Evolutionary conservation across 192 early-diverging fungal species (phyloP), one percentile per base, ranked within the genome.

Genomic region (Thamnidium elegans): DNA sequence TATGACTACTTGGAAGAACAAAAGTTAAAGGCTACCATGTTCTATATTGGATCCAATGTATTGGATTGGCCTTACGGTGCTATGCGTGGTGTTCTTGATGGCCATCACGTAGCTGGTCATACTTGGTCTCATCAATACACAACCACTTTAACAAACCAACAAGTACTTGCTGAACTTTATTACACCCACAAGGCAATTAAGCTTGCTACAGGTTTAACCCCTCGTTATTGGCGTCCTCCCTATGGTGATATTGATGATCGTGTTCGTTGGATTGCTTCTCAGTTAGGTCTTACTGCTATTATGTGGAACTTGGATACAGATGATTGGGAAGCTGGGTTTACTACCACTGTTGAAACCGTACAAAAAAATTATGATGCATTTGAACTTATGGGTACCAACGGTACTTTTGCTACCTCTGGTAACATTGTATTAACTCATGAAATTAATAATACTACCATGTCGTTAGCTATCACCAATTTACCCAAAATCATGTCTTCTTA

Each of bases 231-330:
- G 67, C 55, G 69, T 55, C 62, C 69, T 34, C 63, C 80, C 21
- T 81, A 63, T 46, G 84, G 84, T 48, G 84, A 85, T 69, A 70
- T 82, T 17, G 85, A 87, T 63, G 80, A 82, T 19, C 68, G 85
- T 26, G 79, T 84, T 15, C 74, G 84, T 23, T 55, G 58, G 54
- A 78, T 86, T 58, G 74, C 79, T 3, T 26, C 61, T 21, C 79
- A 82, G 36, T 63, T 86, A 51, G 59, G 59, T 26, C 62, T 67
- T 52, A 72, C 70, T 55, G 64, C 70, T 8, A 45, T 72, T 44
- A 72, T 72, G 43, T 72, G 70, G 70, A 55, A 72, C 34, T 51
- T 72, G 19, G 70, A 72, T 17, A 72, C 70, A 10, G 39, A 72
- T 44, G 70, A 67, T 45, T 72, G 59, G 70, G 46, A 50, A 34